Percentiles rank a stretch among this genome's conserved stretches.
Evolutionary conservation across 2,329 filamentous ascomycete species (phyloP).

Genomic region (Pyrenophora graminea): DNA sequence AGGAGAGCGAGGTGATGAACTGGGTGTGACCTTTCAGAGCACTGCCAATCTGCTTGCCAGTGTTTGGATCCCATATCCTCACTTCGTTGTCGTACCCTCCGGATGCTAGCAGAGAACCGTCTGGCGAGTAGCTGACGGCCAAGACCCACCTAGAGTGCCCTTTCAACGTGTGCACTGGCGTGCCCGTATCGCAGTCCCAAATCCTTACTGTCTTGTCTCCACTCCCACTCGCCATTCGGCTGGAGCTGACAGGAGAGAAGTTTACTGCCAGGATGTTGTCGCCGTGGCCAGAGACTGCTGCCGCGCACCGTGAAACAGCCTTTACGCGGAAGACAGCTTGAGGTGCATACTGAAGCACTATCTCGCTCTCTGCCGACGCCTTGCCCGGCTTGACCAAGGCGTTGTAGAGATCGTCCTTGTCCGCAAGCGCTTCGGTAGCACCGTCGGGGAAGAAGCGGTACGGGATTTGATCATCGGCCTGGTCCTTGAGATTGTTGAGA

Average conservation of each 20-base stretch:
- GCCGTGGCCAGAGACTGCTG: constrained; percentile 86
- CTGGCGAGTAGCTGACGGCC: constrained; percentile 83
- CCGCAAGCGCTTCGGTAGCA: constrained; percentile 50
- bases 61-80: constrained; percentile 84
- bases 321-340: constrained; percentile 95
- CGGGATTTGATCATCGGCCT: constrained; percentile 66
- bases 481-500: constrained; percentile 78
- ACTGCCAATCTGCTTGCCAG: constrained; percentile 72
- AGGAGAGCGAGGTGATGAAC: constrained; percentile 84
- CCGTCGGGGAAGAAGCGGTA: constrained; percentile 66
- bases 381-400: constrained; percentile 49
- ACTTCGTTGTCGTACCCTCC: constrained; percentile 93
- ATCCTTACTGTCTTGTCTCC: constrained; percentile 90
- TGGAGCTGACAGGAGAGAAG: constrained; percentile 80
- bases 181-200: constrained; percentile 95
- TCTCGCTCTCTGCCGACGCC: constrained; percentile 61
- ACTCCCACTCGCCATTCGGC: constrained; percentile 81
- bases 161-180: constrained; percentile 80
- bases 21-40: constrained; percentile 84
- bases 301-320: constrained; percentile 85
- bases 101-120: constrained; percentile 79
- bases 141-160: constrained; percentile 91
- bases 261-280: constrained; percentile 85
- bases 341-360: constrained; percentile 70
- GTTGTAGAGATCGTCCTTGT: constrained; percentile 52